Evolutionary conservation across 768 basidiomycete genomes (phyloP), one percentile per base, ranked within the genome.

Genomic region (Amanita muscaria): DNA sequence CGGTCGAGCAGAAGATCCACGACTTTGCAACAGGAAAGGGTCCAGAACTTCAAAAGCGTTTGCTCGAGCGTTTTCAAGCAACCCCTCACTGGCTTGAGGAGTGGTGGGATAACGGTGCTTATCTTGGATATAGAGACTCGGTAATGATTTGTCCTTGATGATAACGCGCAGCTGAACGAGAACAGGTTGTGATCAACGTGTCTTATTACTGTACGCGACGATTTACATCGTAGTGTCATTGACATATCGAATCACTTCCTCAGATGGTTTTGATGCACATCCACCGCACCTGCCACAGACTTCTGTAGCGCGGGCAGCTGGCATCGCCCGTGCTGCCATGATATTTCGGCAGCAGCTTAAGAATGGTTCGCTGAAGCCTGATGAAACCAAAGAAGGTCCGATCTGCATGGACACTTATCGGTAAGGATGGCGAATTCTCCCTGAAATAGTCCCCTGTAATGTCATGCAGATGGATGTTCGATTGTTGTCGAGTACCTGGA

Each of bases 61-160:
- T 96, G 46, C 63, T 80, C 49, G 59, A 71, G 32, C 69, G 77
- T 34, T 70, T 76, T 14, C 64, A 64, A 19, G 70, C 74, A 48
- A 74, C 66, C 35, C 68, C 72, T 29, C 85, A 89, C 54, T 97
- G 92, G 92, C 68, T 97, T 19, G 87, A 89, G 53, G 77, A 87
- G 47, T 96, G 93, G 90, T 97, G 93, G 92, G 91, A 97, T 59
- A 82, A 88, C 51, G 61, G 58, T 12, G 88, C 68, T 1, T 97
- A 96, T 56, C 70, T 92, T 54, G 73, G 78, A 4, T 97, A 92
- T 59, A 69, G 92, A 42, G 92, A 93, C 53, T 82, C 88, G 40
- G 88, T 87, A 52, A 42, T 79, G 18, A 8, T 42, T 23, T 14
- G 1, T 23, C 15, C 31, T 8, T 49, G 35, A 51, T 36, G n/a